These are phyloP conservation scores for Fusarium luffae DNA, from an alignment of 2,329 filamentous ascomycete species.

Conservation along the genomic window DNA sequence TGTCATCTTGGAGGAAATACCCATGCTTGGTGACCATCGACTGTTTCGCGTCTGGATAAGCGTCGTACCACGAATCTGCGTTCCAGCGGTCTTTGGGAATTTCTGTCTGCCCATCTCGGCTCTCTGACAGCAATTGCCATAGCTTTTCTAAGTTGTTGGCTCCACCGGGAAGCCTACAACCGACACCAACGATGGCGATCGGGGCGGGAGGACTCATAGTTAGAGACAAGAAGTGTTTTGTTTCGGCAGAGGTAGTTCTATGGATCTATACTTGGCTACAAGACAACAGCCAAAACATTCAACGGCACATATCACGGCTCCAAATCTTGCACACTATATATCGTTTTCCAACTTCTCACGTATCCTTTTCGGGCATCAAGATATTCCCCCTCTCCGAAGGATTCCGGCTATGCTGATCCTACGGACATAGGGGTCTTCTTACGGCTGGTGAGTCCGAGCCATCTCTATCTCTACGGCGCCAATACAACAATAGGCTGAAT, in stretches of 20 bases:
- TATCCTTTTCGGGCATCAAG: neutral
- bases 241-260: neutral
- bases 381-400: neutral
- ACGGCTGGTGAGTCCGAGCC: neutral
- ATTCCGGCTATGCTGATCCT: neutral
- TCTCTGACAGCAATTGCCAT: neutral
- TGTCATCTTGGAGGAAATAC: conserved; percentile 4
- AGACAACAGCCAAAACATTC: neutral
- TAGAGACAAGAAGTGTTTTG: neutral
- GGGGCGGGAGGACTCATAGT: neutral
- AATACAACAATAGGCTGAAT: conserved; percentile 4
- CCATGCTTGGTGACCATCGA: conserved; percentile 10
- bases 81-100: conserved; percentile 13
- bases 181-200: conserved; percentile 3
- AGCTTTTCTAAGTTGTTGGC: conserved; percentile 10
- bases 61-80: neutral
- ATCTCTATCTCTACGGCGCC: neutral
- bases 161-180: conserved; percentile 5
- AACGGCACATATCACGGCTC: rapidly evolving
- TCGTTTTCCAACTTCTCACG: neutral
- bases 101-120: neutral
- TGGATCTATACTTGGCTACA: neutral
- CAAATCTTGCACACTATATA: neutral
- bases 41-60: conserved; percentile 11
- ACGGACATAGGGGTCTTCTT: neutral